Base-by-base conservation (phyloP, 257 asterid genomes). In the Nicotiana tomentosiformis region DNA sequence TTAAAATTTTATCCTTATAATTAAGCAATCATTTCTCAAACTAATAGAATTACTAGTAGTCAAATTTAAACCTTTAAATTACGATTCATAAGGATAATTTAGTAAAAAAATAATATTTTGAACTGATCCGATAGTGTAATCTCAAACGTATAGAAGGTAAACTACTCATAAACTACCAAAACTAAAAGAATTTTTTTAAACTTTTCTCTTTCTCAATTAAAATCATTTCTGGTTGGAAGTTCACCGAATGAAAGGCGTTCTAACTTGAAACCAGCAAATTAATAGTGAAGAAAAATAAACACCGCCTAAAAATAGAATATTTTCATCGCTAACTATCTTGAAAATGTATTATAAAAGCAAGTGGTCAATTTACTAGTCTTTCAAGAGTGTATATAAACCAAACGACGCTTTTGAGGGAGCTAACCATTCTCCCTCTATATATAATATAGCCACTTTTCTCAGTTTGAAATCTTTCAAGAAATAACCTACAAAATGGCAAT, bases 401-500 rank as follows among this genome's bases (percentile, higher is more conserved):
- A 37, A 1, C 43, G 43, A 37, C 9, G 43, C 2, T 37, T 37
- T 37, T 37, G 43, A 37, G 8, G 43, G 43, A 43, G 49, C 49
- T 7, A 43, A 43, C 49, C 49, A 43, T 43, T 43, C 49, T 43
- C 55, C 16, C 57, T n/a, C 32, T 69, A 69, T 69, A 37, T 69
- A 69, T 39, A 5, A 9, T 39, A 16, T 69, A 39, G 15, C 58
- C 18, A 30, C 18, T 51, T 3, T 12, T n/a, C 30, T 4, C 29
- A 4, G 39, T 60, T 11, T 64, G 37, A 26, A 64, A 64, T 64
- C 2, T 1, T 4, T 37, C 57, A n/a, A 69, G 15, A 23, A 66
- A 64, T 3, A 26, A 43, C 51, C 51, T 43, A 43, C 4, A 81
- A 81, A 65, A 89, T 86, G 91, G 80, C 74, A 43, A 83, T 86